phyloP scores from a whole-genome alignment of 1,284 basidiomycete species.

The Flammula alnicola region DNA sequence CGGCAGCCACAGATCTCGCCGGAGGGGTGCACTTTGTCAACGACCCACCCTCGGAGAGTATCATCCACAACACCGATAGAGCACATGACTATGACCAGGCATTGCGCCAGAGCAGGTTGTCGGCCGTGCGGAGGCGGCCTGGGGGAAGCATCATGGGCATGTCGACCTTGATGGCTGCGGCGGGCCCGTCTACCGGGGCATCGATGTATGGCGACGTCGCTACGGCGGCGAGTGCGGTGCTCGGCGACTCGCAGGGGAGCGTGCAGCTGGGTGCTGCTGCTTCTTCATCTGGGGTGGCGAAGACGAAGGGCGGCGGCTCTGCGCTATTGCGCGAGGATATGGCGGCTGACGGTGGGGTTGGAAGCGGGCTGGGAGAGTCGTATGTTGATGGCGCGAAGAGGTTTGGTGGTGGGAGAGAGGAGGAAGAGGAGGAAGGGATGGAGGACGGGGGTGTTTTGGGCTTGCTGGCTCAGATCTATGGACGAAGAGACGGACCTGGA shows the following conservation, averaged over 20 bases:
- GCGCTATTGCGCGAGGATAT: conserved; percentile 51
- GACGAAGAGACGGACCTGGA: conserved; percentile 57
- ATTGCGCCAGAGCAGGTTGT: conserved; percentile 68
- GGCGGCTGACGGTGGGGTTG: conserved; percentile 56
- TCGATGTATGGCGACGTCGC: conserved; percentile 53
- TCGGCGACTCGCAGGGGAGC: conserved; percentile 75
- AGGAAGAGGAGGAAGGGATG: conserved; percentile 57
- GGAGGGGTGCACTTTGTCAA: conserved; percentile 37
- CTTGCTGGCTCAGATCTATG: conserved; percentile 79
- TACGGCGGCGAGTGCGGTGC: conserved; percentile 68
- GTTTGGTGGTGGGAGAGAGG: conserved; percentile 45
- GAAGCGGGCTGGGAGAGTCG: conserved; percentile 66
- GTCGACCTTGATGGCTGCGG: conserved; percentile 40
- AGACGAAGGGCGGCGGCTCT: conserved; percentile 16
- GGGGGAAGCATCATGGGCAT: conserved; percentile 43
- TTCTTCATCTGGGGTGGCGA: background rate
- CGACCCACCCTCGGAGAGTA: conserved; percentile 33
- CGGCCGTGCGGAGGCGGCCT: conserved; percentile 50
- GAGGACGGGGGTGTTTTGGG: conserved; percentile 76
- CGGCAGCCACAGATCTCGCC: conserved; percentile 14
- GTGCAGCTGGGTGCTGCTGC: conserved; percentile 26
- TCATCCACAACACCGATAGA: conserved; percentile 53
- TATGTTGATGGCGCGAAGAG: conserved; percentile 68
- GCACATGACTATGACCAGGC: conserved; percentile 77
- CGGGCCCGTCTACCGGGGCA: conserved; percentile 27